These are phyloP conservation scores for Cryptococcus floricola DNA, from an alignment of 1,284 basidiomycete species.

Conservation along the genomic window DNA sequence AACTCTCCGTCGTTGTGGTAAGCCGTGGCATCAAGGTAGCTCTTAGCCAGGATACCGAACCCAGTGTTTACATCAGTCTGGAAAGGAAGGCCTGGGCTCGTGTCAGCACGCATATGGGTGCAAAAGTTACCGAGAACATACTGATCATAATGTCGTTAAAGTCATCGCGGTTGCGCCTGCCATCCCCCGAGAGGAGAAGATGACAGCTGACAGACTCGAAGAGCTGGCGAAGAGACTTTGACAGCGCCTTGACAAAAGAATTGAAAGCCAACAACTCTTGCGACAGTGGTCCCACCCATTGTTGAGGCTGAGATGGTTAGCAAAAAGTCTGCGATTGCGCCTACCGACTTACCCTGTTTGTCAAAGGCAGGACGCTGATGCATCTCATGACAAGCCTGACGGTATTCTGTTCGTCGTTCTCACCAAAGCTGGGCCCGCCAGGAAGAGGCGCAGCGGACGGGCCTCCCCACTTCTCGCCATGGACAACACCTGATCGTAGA, in stretches of 20 bases:
- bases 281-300: slow-evolving; percentile 92
- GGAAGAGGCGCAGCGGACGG: slow-evolving; percentile 62
- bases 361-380: slow-evolving; percentile 85
- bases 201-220: slow-evolving; percentile 88
- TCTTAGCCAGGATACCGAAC: slow-evolving; percentile 95
- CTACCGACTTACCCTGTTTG: slow-evolving; percentile 68
- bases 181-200: slow-evolving; percentile 85
- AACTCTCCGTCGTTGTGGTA: slow-evolving; percentile 69
- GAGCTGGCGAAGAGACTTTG: slow-evolving; percentile 81
- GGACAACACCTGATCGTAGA: slow-evolving; percentile 89
- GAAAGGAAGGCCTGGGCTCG: slow-evolving; percentile 64
- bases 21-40: slow-evolving; percentile 79
- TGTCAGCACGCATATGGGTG: slow-evolving; percentile 1
- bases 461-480: slow-evolving; percentile 86
- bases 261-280: slow-evolving; percentile 97
- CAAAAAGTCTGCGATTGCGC: neutral
- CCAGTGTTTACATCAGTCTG: slow-evolving; percentile 96
- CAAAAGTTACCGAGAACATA: slow-evolving; percentile 11
- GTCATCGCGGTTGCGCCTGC: slow-evolving; percentile 80
- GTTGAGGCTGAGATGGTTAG: slow-evolving; percentile 57
- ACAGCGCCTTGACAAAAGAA: slow-evolving; percentile 86
- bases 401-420: slow-evolving; percentile 83
- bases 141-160: slow-evolving; percentile 80
- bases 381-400: slow-evolving; percentile 96
- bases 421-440: slow-evolving; percentile 89